Evolutionary conservation across 140 eudicot species (phyloP).

Genomic region (Cichorium intybus): DNA sequence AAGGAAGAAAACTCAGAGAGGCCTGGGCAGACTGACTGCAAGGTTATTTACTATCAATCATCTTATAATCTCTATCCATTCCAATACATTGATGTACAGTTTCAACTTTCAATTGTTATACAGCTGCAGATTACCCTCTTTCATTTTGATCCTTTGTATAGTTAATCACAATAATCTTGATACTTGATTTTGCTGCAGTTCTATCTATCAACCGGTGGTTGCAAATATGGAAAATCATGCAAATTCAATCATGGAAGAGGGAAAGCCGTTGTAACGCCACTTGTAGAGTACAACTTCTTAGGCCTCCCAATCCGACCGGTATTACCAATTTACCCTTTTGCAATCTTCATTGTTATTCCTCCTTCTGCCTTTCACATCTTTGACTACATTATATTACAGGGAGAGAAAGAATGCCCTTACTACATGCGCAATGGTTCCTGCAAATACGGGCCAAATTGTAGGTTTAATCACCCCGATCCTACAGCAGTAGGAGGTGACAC

Average conservation of each 20-base stretch:
- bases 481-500: slow-evolving; percentile 45
- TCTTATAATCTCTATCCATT: not conserved
- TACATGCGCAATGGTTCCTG: slow-evolving; percentile 96
- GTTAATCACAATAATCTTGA: not conserved
- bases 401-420: slow-evolving; percentile 86
- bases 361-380: not conserved
- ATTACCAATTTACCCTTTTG: slow-evolving; percentile 12
- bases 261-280: slow-evolving; percentile 41
- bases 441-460: slow-evolving; percentile 80
- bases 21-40: slow-evolving; percentile 70
- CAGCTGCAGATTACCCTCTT: not conserved
- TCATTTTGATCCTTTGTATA: not conserved
- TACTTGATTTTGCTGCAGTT: slow-evolving; percentile 61
- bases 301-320: slow-evolving; percentile 91
- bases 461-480: slow-evolving; percentile 98
- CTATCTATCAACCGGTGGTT: slow-evolving; percentile 66
- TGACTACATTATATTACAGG: slow-evolving; percentile 39
- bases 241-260: slow-evolving; percentile 61
- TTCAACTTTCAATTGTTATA: not conserved
- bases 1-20: slow-evolving; percentile 50
- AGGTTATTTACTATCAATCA: slow-evolving; percentile 45
- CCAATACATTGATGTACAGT: not conserved
- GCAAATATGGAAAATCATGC: slow-evolving; percentile 84
- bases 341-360: not conserved
- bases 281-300: slow-evolving; percentile 64